These are phyloP conservation scores for Aspergillus sclerotialis DNA, from an alignment of 2,329 filamentous ascomycete species.

Conservation along the genomic window DNA sequence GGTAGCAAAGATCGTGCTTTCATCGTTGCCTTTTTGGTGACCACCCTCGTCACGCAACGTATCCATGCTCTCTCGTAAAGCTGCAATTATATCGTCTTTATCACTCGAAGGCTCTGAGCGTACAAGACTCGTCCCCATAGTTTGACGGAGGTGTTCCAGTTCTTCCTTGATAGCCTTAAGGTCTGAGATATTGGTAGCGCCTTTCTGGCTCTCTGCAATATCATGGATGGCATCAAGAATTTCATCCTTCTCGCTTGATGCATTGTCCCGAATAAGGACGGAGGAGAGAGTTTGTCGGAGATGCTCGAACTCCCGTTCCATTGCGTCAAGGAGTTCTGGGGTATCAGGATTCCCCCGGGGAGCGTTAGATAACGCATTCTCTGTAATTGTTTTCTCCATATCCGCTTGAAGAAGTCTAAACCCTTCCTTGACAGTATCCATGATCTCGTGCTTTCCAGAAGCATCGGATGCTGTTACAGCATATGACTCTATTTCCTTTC, in stretches of 20 bases:
- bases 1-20: constrained; percentile 48
- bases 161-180: constrained; percentile 50
- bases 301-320: constrained; percentile 76
- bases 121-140: constrained; percentile 24
- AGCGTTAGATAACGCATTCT: constrained; percentile 28
- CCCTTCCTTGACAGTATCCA: constrained; percentile 59
- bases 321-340: constrained; percentile 62
- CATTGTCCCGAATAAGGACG: constrained; percentile 55
- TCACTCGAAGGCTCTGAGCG: constrained; percentile 30
- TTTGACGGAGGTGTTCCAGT: constrained; percentile 54
- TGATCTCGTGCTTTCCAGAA: constrained; percentile 68
- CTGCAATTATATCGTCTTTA: constrained; percentile 64
- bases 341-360: constrained; percentile 48
- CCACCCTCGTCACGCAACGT: constrained; percentile 43
- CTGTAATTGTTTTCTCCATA: constrained; percentile 46
- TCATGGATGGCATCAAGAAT: constrained; percentile 56
- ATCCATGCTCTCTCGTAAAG: constrained; percentile 48
- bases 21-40: constrained; percentile 48
- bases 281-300: constrained; percentile 71
- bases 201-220: constrained; percentile 31
- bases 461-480: constrained; percentile 65
- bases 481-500: constrained; percentile 72
- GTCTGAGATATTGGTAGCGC: constrained; percentile 21
- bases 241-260: constrained; percentile 53
- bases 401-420: constrained; percentile 57